Evolutionary conservation across 345 rosid species (phyloP), one percentile per base, ranked within the genome.

Genomic region (Rhodamnia argentea): DNA sequence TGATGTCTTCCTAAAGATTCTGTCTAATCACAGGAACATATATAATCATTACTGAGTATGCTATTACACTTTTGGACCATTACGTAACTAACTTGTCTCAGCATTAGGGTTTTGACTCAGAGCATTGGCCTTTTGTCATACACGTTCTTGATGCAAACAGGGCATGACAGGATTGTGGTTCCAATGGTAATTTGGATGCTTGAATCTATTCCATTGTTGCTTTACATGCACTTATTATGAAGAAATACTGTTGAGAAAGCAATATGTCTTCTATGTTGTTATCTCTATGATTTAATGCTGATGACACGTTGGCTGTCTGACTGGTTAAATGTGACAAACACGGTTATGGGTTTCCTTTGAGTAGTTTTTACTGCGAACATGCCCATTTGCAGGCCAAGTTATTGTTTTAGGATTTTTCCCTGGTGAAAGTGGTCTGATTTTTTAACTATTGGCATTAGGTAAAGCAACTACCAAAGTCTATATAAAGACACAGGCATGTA

Each of bases 101-200:
- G 64, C 37, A 78, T 86, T 89, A 96, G 99, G 86, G 87, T 86
- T 29, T 88, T 90, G 90, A 94, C 97, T 70, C 98, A 95, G 89
- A 97, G 99, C 89, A 91, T 95, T 44, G 98, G 99, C 86, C 96
- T 96, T 55, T 94, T 97, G 37, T 97, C 99, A 64, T 97, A 95
- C 88, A 93, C 99, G 76, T 97, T 93, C 91, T 91, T 97, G 92
- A 90, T 92, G 51, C 92, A 52, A 82, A 92, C 94, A 27, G 96
- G 98, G 84, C 91, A 92, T 86, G 95, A 96, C 90, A 93, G 98
- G 89, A 96, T 97, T 84, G 94, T 97, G 57, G 99, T 97, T 85
- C 99, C 99, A 83, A 95, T 97, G 97, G 98, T 97, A 87, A 92
- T 93, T 87, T 88, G 52, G 23, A 84, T 84, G 29, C 74, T 70